Percentiles rank a stretch among this genome's conserved stretches.
phyloP scores from a whole-genome alignment of 176 grass and related monocot species.

The Aegilops longissima region DNA sequence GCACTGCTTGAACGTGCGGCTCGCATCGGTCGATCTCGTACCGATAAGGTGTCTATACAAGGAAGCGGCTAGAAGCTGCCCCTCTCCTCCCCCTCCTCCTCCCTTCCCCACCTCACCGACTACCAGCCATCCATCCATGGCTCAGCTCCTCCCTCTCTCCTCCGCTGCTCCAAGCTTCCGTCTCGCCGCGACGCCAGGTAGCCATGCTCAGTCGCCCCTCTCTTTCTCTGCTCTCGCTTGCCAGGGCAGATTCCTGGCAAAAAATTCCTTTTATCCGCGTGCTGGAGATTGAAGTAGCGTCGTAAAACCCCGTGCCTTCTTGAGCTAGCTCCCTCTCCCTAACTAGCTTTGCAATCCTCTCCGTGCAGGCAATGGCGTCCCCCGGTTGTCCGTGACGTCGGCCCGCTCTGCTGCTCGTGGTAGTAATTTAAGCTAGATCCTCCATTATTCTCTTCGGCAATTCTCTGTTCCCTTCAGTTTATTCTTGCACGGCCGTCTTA shows the following conservation, averaged over 20 bases:
- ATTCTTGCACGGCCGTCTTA: too few species aligned
- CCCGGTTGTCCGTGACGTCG: constrained; percentile 11
- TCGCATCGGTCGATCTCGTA: background rate
- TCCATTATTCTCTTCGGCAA: background rate
- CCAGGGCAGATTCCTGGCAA: background rate
- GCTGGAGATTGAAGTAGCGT: background rate
- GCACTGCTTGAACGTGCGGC: background rate
- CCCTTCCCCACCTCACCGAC: background rate
- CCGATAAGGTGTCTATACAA: background rate
- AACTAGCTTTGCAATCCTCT: background rate
- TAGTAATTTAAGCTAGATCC: background rate
- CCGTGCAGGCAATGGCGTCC: background rate
- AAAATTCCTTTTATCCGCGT: background rate
- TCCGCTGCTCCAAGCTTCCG: background rate
- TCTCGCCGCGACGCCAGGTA: constrained; percentile 16
- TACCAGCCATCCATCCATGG: constrained; percentile 24
- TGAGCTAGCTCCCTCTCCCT: background rate
- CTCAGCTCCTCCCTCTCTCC: constrained; percentile 24
- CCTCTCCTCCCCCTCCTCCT: background rate
- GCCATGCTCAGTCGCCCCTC: background rate
- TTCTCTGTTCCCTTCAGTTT: background rate
- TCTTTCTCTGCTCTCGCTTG: background rate
- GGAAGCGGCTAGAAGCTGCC: background rate
- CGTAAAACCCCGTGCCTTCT: background rate
- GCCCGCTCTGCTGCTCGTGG: background rate